Conservation (phyloP, 345 rosid genomes). For the Gossypium anomalum region DNA sequence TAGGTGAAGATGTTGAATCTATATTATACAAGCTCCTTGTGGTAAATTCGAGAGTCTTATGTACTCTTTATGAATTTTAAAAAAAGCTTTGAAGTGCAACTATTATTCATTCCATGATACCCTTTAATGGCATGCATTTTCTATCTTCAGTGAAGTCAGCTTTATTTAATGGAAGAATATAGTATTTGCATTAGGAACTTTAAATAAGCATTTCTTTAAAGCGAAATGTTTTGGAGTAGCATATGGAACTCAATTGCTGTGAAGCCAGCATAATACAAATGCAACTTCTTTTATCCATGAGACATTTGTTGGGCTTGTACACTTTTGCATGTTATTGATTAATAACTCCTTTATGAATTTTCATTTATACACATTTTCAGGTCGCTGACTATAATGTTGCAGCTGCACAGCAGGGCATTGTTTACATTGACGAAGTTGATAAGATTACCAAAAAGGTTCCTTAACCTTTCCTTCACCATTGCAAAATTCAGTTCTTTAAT, state of each 20-base stretch:
- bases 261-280: background rate
- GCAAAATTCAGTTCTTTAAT: background rate
- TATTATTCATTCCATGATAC: background rate
- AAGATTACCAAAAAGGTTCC: constrained; percentile 94
- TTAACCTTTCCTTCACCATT: background rate
- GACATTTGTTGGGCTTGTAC: constrained; percentile 5
- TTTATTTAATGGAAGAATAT: constrained; percentile 5
- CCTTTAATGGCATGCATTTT: background rate
- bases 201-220: background rate
- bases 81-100: background rate
- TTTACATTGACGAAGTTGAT: constrained; percentile 97
- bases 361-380: constrained; percentile 34
- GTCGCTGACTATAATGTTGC: constrained; percentile 93
- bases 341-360: background rate
- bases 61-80: background rate
- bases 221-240: background rate
- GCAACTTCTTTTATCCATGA: background rate
- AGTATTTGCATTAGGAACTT: constrained; percentile 1
- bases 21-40: constrained; percentile 92
- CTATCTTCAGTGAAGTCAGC: background rate
- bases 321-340: background rate
- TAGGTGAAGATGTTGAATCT: constrained; percentile 99
- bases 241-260: constrained; percentile 6
- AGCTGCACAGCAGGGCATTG: constrained; percentile 99
- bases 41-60: constrained; percentile 34